A percentile compares a stretch with the other conserved stretches of the same genome.
Conservation (phyloP, 106 monocot species). For the Phalaenopsis aphrodite region DNA sequence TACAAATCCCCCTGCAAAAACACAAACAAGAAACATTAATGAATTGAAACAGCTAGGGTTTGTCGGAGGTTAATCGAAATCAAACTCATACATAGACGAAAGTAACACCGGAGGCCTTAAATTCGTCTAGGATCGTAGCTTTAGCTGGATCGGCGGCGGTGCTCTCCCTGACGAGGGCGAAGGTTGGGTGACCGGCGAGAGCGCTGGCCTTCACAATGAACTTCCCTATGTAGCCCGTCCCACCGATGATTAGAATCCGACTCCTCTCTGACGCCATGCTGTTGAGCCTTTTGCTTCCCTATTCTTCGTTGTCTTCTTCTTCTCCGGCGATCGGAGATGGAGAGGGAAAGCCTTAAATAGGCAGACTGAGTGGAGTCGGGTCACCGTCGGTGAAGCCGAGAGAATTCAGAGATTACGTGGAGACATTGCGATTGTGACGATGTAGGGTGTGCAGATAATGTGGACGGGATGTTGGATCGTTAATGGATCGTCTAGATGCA, state of each 20-base stretch:
- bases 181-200: constrained; percentile 22
- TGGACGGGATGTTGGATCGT: no score
- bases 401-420: no score
- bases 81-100: constrained; percentile 6
- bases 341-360: not conserved
- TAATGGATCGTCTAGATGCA: no score
- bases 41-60: not conserved
- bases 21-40: not conserved
- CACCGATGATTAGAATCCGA: constrained; percentile 43
- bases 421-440: no score
- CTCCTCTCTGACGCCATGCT: constrained; percentile 19
- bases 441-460: no score
- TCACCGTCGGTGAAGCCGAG: no score
- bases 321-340: no score
- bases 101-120: constrained; percentile 19
- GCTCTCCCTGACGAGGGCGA: constrained; percentile 27
- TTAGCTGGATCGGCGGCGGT: constrained; percentile 33
- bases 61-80: not conserved
- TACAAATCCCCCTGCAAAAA: constrained; percentile 20
- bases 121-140: constrained; percentile 26
- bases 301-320: not conserved
- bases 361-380: not conserved
- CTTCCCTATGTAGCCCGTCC: constrained; percentile 43
- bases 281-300: not conserved
- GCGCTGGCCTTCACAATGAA: constrained; percentile 28